Percentiles rank a stretch among this genome's conserved stretches.
These are phyloP conservation scores for Xylaria intraflava DNA, from an alignment of 495 filamentous ascomycete genomes.

Conservation along the genomic window DNA sequence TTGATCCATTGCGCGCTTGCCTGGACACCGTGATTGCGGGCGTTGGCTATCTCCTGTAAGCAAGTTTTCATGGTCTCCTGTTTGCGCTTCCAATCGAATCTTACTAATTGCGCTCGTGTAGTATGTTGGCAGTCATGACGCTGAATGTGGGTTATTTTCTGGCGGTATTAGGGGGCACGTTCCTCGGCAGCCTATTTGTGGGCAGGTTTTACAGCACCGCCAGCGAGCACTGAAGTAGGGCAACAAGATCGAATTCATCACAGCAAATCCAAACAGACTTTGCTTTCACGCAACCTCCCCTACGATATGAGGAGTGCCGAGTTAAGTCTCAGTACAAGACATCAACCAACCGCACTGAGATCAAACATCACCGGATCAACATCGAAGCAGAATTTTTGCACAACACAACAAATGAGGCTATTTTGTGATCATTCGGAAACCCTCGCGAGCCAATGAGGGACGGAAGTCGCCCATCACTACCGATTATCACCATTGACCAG, in stretches of 20 bases:
- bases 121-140: slow-evolving; percentile 98
- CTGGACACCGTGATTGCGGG: slow-evolving; percentile 64
- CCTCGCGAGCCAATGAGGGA: background rate
- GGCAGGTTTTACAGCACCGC: slow-evolving; percentile 54
- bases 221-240: slow-evolving; percentile 3
- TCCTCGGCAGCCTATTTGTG: slow-evolving; percentile 74
- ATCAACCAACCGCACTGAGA: background rate
- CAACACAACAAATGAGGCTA: background rate
- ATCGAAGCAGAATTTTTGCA: background rate
- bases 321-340: background rate
- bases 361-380: background rate
- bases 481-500: background rate
- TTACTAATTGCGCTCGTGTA: slow-evolving; percentile 32
- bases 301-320: background rate
- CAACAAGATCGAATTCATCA: background rate
- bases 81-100: background rate
- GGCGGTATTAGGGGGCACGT: slow-evolving; percentile 74
- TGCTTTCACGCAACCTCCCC: background rate
- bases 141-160: slow-evolving; percentile 96
- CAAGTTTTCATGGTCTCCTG: slow-evolving; percentile 16
- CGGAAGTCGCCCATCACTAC: background rate
- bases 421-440: background rate
- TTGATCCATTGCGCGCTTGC: slow-evolving; percentile 66
- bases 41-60: slow-evolving; percentile 85
- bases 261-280: background rate